Evolutionary conservation across 164 flowering plant genomes (phyloP).

Genomic region (Macadamia integrifolia): DNA sequence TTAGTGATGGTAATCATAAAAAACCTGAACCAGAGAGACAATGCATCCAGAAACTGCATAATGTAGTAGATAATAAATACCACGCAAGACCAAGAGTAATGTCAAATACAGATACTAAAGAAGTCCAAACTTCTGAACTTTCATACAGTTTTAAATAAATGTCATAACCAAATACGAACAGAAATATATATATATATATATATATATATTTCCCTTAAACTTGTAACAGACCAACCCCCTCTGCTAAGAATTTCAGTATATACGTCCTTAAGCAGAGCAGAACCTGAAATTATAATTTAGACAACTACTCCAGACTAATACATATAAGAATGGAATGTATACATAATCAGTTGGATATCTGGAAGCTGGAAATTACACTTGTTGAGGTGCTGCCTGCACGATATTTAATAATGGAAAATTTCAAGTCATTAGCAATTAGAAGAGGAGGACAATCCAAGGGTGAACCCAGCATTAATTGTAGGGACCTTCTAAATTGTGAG

Average conservation of each 20-base stretch:
- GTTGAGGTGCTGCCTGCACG: conserved; percentile 24
- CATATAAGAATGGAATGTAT: not conserved
- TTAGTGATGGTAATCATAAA: conserved; percentile 89
- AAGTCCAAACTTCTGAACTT: too few species aligned
- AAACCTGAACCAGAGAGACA: conserved; percentile 73
- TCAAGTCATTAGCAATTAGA: conserved; percentile 69
- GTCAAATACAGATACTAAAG: too few species aligned
- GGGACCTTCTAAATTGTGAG: conserved; percentile 35
- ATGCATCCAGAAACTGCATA: conserved; percentile 73
- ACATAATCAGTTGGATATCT: not conserved
- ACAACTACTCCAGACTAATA: not conserved
- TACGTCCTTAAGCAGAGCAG: conserved; percentile 73
- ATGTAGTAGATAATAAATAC: not conserved
- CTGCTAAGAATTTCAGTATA: conserved; percentile 73
- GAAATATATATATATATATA: not conserved
- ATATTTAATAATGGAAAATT: conserved; percentile 27
- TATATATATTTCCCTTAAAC: not conserved
- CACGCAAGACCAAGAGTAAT: not conserved
- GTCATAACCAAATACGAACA: not conserved
- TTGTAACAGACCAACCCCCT: conserved; percentile 57
- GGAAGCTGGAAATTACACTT: conserved; percentile 34
- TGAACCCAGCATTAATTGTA: conserved; percentile 76
- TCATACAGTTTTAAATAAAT: too few species aligned
- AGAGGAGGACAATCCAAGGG: conserved; percentile 88
- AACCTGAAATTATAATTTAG: conserved; percentile 37